These are phyloP conservation scores for Terana coerulea DNA, from an alignment of 768 basidiomycete genomes.

Conservation along the genomic window DNA sequence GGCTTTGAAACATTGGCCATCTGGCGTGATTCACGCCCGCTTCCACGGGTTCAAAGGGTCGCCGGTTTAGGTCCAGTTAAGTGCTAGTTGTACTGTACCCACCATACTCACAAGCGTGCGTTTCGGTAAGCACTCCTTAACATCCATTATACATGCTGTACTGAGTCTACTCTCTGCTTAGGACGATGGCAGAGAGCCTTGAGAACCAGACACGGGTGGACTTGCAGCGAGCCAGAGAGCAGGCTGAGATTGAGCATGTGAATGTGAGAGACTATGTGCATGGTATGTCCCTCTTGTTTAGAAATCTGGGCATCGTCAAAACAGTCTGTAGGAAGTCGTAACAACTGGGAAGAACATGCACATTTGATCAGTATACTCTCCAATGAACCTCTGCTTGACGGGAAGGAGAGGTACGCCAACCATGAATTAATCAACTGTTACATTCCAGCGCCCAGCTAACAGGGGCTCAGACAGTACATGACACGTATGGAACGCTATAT, in stretches of 20 bases:
- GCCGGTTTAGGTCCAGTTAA: too few species aligned
- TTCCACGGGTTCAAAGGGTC: too few species aligned
- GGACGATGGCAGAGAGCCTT: background rate
- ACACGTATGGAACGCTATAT: slow-evolving; percentile 54
- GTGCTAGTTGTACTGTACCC: too few species aligned
- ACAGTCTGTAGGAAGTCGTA: slow-evolving; percentile 43
- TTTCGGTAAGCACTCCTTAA: too few species aligned
- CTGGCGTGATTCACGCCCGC: too few species aligned
- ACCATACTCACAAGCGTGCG: too few species aligned
- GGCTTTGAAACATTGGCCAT: too few species aligned
- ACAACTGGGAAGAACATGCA: slow-evolving; percentile 46
- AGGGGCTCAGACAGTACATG: slow-evolving; percentile 54
- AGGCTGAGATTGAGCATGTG: slow-evolving; percentile 38
- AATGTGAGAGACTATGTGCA: slow-evolving; percentile 47
- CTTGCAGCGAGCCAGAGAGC: slow-evolving; percentile 46
- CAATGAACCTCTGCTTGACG: slow-evolving; percentile 58
- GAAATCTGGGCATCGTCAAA: background rate
- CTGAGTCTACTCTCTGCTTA: too few species aligned
- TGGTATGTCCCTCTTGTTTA: slow-evolving; percentile 32
- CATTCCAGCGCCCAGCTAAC: too few species aligned
- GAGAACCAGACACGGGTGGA: slow-evolving; percentile 27
- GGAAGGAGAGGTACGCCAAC: slow-evolving; percentile 43
- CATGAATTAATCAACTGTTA: background rate
- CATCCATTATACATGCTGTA: too few species aligned
- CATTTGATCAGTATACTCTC: slow-evolving; percentile 44